phyloP scores from a whole-genome alignment of 1,284 basidiomycete genomes.

The Tilletiopsis washingtonensis region DNA sequence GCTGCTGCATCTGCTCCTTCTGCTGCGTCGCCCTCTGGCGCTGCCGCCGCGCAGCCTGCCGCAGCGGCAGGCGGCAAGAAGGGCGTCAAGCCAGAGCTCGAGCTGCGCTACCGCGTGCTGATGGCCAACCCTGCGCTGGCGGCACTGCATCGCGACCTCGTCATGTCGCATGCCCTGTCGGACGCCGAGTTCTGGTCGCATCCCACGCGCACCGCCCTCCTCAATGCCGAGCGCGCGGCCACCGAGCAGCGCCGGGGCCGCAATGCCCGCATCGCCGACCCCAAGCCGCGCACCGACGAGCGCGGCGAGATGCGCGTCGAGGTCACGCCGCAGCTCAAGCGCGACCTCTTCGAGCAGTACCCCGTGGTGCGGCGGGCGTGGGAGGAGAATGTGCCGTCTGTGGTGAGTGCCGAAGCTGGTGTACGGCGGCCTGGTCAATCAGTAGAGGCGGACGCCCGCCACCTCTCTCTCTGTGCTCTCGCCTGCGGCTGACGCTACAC shows the following conservation, averaged over 20 bases:
- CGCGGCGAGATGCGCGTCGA: constrained; percentile 64
- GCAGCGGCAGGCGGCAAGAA: neutral
- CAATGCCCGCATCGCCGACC: constrained; percentile 42
- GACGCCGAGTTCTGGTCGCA: constrained; percentile 47
- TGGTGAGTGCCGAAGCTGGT: constrained; percentile 53
- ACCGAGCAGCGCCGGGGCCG: constrained; percentile 36
- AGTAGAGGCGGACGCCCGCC: too few relatives aligned
- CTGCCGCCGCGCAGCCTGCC: neutral
- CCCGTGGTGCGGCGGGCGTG: constrained; percentile 88
- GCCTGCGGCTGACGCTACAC: too few relatives aligned
- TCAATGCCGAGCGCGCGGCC: constrained; percentile 33
- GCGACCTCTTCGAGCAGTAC: constrained; percentile 96
- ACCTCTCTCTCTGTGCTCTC: too few relatives aligned
- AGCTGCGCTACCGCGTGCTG: constrained; percentile 36
- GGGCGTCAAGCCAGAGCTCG: constrained; percentile 21
- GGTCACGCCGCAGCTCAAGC: constrained; percentile 83
- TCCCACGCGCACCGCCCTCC: constrained; percentile 33
- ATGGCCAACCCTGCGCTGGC: constrained; percentile 30
- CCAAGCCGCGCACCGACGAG: constrained; percentile 35
- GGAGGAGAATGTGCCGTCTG: constrained; percentile 78
- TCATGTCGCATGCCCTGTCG: constrained; percentile 23
- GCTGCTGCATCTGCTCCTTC: too few relatives aligned
- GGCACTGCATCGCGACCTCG: constrained; percentile 40
- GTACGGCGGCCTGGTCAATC: too few relatives aligned
- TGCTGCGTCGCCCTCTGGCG: neutral